Conservation (phyloP, 2,329 filamentous ascomycete genomes). For the Trichoderma sp. region DNA sequence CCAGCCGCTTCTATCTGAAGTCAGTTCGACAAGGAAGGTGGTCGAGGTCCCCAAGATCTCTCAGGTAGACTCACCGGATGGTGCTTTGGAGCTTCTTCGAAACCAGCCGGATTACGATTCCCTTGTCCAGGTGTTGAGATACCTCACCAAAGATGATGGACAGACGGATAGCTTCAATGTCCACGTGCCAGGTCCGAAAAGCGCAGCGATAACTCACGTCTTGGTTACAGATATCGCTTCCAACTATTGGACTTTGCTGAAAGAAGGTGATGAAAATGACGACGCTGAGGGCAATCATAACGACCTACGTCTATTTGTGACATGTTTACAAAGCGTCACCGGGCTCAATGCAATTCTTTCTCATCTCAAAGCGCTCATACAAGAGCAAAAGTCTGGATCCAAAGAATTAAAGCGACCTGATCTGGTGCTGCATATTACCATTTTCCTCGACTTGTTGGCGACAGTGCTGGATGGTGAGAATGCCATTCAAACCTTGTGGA, state of each 20-base stretch:
- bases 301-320: slow-evolving; percentile 55
- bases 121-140: slow-evolving; percentile 54
- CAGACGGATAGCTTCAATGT: slow-evolving; percentile 29
- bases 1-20: slow-evolving; percentile 42
- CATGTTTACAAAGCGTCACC: slow-evolving; percentile 69
- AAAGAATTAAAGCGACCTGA: slow-evolving; percentile 44
- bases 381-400: slow-evolving; percentile 46
- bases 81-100: slow-evolving; percentile 61
- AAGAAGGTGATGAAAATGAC: slow-evolving; percentile 40
- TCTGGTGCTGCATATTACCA: slow-evolving; percentile 45
- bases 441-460: slow-evolving; percentile 48
- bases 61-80: slow-evolving; percentile 41
- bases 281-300: slow-evolving; percentile 22
- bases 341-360: slow-evolving; percentile 76
- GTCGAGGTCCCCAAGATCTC: slow-evolving; percentile 2
- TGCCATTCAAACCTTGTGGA: slow-evolving; percentile 43
- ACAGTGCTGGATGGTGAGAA: slow-evolving; percentile 43
- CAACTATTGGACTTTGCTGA: slow-evolving; percentile 75
- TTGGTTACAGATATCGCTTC: slow-evolving; percentile 75
- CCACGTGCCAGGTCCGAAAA: slow-evolving; percentile 59
- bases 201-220: slow-evolving; percentile 73
- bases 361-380: slow-evolving; percentile 65
- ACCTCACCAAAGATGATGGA: slow-evolving; percentile 43
- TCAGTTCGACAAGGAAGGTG: slow-evolving; percentile 30
- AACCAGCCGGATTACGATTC: slow-evolving; percentile 62